Base-by-base conservation (phyloP, 2,329 filamentous ascomycete genomes). In the Ophiostoma ips region DNA sequence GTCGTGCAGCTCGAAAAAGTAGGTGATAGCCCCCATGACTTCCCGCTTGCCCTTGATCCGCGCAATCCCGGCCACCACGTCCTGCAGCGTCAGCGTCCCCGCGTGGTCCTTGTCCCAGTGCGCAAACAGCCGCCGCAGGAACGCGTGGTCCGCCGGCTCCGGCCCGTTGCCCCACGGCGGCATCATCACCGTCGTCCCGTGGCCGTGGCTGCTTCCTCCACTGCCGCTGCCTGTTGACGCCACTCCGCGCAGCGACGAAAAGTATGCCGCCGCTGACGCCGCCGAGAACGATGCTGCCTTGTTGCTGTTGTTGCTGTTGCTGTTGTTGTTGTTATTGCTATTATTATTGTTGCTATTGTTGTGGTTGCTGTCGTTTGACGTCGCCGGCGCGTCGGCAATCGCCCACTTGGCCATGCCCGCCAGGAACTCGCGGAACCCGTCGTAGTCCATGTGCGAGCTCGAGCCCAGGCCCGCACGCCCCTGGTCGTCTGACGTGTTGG, bases 1-100 rank as follows among this genome's bases (percentile, higher is more conserved):
- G 62, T 98, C 92, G 63, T 96, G 95, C 0, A 98, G 77, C 60
- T 95, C 87, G 59, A 98, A 98, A 65, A 98, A 96, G 66, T 96
- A 96, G 53, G 82, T 92, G 61, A 98, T 96, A 52, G 86, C 92
- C 30, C 87, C 87, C 90, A 98, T 95, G 57, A 98, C 95, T 64
- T 98, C 92, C 44, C 83, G 82, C 50, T 84, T 88, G 9, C 92
- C 90, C 64, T 95, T 96, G 60, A 98, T 87, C 13, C 85, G 80
- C 2, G 90, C 89, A 43, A 98, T 71, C 0, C 92, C 92, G 16
- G 83, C 84, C 5, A 96, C 92, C 2, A 98, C 87, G 58, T 96
- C 87, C 60, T 95, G 88, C 46, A 98, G 69, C 16, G 82, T 94
- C 55, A 98, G 68, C 1, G 83, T 80, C n/a, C 82, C 83, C 30